phyloP scores from a whole-genome alignment of 202 grass and related monocot species.

The Eragrostis tef region DNA sequence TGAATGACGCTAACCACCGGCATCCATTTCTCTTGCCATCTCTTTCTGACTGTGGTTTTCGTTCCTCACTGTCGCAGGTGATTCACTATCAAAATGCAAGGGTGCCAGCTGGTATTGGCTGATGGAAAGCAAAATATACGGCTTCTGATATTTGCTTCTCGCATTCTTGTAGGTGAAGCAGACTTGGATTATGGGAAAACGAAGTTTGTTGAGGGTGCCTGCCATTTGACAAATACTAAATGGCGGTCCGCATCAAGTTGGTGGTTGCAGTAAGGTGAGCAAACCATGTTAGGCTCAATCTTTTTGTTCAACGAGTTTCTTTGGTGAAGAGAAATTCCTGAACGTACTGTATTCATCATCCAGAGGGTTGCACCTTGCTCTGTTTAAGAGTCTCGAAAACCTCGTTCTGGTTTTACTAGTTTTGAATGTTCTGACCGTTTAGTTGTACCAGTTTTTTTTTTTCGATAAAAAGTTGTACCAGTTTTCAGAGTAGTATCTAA shows the following conservation, averaged over 20 bases:
- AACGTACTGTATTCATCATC: neutral
- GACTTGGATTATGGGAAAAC: neutral
- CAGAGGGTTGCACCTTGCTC: neutral
- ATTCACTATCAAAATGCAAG: neutral
- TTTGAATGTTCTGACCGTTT: too few relatives aligned
- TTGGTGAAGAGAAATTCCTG: neutral
- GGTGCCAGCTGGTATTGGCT: neutral
- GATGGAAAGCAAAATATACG: slow-evolving; percentile 12
- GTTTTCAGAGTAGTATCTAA: too few relatives aligned
- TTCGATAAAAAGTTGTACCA: too few relatives aligned
- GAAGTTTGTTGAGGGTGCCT: neutral
- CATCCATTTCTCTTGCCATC: slow-evolving; percentile 21
- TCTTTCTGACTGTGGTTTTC: neutral
- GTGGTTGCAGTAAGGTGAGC: neutral
- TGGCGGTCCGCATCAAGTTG: neutral
- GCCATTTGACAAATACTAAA: neutral
- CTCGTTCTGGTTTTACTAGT: too few relatives aligned
- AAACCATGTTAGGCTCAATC: neutral
- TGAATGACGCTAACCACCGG: slow-evolving; percentile 76
- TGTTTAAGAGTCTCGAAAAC: neutral
- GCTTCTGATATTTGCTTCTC: slow-evolving; percentile 1
- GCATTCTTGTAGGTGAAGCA: neutral
- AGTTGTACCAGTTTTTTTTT: too few relatives aligned
- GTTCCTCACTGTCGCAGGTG: slow-evolving; percentile 5
- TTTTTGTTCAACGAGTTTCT: neutral